Evolutionary conservation across 2,329 filamentous ascomycete species (phyloP), one percentile per base, ranked within the genome.

Genomic region (Epichloe gansuensis): DNA sequence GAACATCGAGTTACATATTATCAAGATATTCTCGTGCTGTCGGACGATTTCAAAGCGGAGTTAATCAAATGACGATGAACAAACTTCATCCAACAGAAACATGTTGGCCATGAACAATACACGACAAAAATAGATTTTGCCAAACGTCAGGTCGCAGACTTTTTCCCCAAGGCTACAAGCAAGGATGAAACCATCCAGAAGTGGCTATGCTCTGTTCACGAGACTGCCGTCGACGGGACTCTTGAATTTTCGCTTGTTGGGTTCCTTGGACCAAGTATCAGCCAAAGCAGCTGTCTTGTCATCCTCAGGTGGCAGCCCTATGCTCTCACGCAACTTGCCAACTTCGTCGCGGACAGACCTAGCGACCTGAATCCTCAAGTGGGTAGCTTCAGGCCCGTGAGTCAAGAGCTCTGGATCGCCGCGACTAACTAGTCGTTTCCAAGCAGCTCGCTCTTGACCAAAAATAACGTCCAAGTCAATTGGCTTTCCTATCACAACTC

Each of bases 301-400:
- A 58, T 94, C 85, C 54, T 95, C 89, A n/a, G 59, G 58, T 1
- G 85, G 78, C 55, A 85, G 80, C 1, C 89, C 90, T 53, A 85
- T 71, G 44, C 76, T 76, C 57, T 80, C 75, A 55, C 91, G 77
- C 23, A 97, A 75, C 60, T 88, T 87, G 49, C 91, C 68, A 3
- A 98, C 84, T 64, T 94, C 85, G 51, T 85, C 77, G 47, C 93
- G 77, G 36, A 97, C 80, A 54, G 84, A 77, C 65, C 76, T 75
- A 2, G 91, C 89, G 47, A 91, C 88, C 66, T 95, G 88, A 51
- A 86, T 81, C 53, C 93, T 65, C 35, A 73, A 57, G 58, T 82
- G 76, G 50, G 85, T 76, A 0, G 88, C 91, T 68, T 96, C 89
- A 12, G 60, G 60, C 8, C 61, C 60, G 35, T 65, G 57, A 56